phyloP scores from a whole-genome alignment of 139 green algal genomes.

The Haematococcus sp. region DNA sequence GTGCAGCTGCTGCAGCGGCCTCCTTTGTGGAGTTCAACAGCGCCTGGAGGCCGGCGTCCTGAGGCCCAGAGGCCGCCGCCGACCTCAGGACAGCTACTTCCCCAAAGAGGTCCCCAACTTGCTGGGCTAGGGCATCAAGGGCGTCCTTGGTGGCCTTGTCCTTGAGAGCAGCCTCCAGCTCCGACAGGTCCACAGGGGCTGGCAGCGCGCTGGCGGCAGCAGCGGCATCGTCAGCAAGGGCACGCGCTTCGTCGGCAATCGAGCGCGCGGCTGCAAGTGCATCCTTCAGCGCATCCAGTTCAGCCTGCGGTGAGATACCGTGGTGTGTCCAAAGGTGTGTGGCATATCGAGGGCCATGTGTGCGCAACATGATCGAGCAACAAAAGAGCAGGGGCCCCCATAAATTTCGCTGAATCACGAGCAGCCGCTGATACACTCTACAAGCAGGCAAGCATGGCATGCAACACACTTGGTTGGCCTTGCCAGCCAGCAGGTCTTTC shows the following conservation, averaged over 20 bases:
- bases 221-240: neutral
- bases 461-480: slow-evolving; percentile 10
- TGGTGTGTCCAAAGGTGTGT: neutral
- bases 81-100: slow-evolving; percentile 21
- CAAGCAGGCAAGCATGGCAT: neutral
- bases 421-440: neutral
- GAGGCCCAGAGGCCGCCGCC: neutral
- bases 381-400: too few relatives aligned
- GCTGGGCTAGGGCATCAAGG: slow-evolving; percentile 26
- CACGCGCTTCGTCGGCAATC: neutral
- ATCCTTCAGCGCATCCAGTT: neutral
- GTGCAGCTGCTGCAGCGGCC: neutral
- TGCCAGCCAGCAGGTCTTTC: slow-evolving; percentile 13
- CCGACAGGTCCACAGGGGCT: neutral
- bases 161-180: neutral
- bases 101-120: slow-evolving; percentile 33
- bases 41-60: slow-evolving; percentile 5
- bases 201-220: neutral
- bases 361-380: too few relatives aligned
- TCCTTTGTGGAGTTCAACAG: neutral
- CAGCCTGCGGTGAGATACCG: neutral
- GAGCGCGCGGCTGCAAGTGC: neutral
- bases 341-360: too few relatives aligned
- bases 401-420: neutral
- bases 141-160: slow-evolving; percentile 19